Evolutionary conservation across 768 basidiomycete species (phyloP).

Genomic region (Amanita phalloides): DNA sequence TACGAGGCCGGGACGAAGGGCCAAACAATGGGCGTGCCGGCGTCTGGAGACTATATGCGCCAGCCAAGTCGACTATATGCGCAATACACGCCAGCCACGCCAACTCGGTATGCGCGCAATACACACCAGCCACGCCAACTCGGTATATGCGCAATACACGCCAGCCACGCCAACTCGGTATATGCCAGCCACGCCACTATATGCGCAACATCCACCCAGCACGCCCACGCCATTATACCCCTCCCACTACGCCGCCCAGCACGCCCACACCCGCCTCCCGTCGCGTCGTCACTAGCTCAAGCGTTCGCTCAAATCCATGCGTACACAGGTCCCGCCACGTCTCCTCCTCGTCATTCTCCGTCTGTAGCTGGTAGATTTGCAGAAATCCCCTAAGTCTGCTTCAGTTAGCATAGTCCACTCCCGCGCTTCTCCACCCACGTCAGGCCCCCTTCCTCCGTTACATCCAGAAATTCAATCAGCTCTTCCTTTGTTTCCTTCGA

Average conservation of each 20-base stretch:
- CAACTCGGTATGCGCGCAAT: no score
- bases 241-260: neutral
- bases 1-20: no score
- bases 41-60: no score
- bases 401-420: neutral
- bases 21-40: no score
- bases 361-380: slow-evolving; percentile 80
- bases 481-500: slow-evolving; percentile 71
- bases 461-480: slow-evolving; percentile 64
- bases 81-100: no score
- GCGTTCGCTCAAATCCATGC: slow-evolving; percentile 66
- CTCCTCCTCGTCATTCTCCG: slow-evolving; percentile 75
- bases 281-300: slow-evolving; percentile 45
- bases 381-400: slow-evolving; percentile 68
- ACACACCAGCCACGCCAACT: no score
- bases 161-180: no score
- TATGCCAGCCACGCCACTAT: no score
- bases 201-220: no score
- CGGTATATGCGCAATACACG: no score
- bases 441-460: slow-evolving; percentile 57
- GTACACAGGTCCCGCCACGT: slow-evolving; percentile 74
- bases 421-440: slow-evolving; percentile 32
- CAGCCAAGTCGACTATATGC: no score
- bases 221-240: no score
- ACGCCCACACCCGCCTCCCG: slow-evolving; percentile 26